These are phyloP conservation scores for Stentor roeselii DNA, from an alignment of 73 alveolate genomes.

Conservation along the genomic window DNA sequence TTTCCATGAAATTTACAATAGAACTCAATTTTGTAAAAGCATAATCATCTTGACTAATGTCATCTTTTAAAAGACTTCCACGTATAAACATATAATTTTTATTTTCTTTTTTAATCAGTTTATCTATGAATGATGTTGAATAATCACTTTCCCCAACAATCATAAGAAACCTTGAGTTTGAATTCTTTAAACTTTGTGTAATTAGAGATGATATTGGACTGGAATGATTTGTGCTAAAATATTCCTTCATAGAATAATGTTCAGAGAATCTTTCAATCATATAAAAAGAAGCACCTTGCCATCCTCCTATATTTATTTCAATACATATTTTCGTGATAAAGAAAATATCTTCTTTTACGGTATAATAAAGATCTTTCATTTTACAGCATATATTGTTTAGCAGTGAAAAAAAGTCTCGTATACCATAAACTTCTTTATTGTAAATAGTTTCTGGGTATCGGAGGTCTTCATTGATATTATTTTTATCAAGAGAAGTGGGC, in stretches of 20 bases:
- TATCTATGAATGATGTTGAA: conserved; percentile 42
- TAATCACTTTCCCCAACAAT: conserved; percentile 44
- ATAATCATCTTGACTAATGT: conserved; percentile 41
- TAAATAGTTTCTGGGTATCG: conserved; percentile 15
- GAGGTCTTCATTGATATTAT: no score
- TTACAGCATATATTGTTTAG: conserved; percentile 28
- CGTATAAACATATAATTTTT: conserved; percentile 39
- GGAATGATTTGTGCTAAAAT: conserved; percentile 14
- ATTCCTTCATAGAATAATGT: conserved; percentile 40
- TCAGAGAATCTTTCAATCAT: conserved; percentile 37
- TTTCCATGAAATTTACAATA: conserved; percentile 44
- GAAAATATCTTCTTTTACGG: neutral
- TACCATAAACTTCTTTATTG: conserved; percentile 46
- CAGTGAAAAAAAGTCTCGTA: conserved; percentile 54
- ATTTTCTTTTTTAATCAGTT: conserved; percentile 33
- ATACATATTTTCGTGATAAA: conserved; percentile 27
- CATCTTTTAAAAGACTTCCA: conserved; percentile 36
- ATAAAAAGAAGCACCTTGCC: conserved; percentile 19
- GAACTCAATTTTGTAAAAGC: conserved; percentile 38
- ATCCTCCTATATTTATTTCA: conserved; percentile 39
- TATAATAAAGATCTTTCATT: conserved; percentile 30
- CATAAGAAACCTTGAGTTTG: conserved; percentile 2
- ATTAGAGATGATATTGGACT: conserved; percentile 12
- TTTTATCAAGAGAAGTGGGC: no score
- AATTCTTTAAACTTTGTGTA: conserved; percentile 36